Conservation (phyloP, 345 rosid species). For the Lumnitzera racemosa region DNA sequence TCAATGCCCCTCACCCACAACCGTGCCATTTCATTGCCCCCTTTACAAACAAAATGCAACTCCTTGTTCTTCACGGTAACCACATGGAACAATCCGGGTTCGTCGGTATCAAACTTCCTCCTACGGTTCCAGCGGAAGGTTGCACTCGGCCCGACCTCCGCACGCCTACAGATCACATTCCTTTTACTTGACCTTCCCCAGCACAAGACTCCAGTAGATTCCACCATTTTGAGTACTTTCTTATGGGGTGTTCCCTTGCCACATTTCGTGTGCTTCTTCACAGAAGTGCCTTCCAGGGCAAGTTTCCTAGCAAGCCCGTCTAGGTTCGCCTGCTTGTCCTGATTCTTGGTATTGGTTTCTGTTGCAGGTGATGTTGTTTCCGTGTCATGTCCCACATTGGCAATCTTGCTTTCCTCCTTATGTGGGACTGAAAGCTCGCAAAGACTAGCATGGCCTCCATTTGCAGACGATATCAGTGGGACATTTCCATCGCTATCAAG, state of each 20-base stretch:
- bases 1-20: conserved; percentile 63
- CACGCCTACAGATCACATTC: conserved; percentile 45
- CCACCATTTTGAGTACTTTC: conserved; percentile 37
- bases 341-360: conserved; percentile 10
- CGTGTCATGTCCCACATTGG: conserved; percentile 42
- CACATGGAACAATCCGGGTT: conserved; percentile 41
- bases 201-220: conserved; percentile 24
- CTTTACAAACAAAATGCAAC: conserved; percentile 52
- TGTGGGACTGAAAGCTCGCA: conserved; percentile 38
- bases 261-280: conserved; percentile 48
- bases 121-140: conserved; percentile 45
- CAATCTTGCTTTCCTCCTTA: conserved; percentile 29
- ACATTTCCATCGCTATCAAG: conserved; percentile 47
- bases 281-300: conserved; percentile 32
- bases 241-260: conserved; percentile 52
- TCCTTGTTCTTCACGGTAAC: conserved; percentile 55
- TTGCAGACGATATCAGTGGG: conserved; percentile 54
- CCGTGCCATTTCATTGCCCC: conserved; percentile 47
- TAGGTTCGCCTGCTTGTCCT: conserved; percentile 26
- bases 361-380: conserved; percentile 31
- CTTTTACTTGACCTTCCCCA: conserved; percentile 59
- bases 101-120: conserved; percentile 29
- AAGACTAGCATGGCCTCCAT: conserved; percentile 30
- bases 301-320: conserved; percentile 47
- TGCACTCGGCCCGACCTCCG: conserved; percentile 40